Evolutionary conservation across 495 filamentous ascomycete genomes (phyloP), one percentile per base, ranked within the genome.

Genomic region (Usnea hakonensis): DNA sequence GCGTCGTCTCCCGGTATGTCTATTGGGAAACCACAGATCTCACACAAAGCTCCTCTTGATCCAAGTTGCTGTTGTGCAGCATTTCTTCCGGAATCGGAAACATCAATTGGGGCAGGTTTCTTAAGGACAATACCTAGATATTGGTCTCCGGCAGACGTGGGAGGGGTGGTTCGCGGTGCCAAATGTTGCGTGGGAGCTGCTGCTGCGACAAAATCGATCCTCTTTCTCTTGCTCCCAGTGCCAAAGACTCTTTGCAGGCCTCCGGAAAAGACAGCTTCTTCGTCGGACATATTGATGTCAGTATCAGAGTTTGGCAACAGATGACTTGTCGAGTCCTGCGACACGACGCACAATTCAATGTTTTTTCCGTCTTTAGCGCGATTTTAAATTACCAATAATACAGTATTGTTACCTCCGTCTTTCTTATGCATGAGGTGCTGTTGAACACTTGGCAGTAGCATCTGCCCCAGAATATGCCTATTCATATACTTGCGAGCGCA

Each of bases 211-310:
- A 97, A 96, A 9, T 82, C 77, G n/a, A 97, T 85, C 36, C 82
- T 79, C 74, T 88, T 89, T 16, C 86, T 83, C 62, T 88, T 84
- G 48, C 94, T 81, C 14, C 90, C 89, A 6, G 88, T 82, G 40
- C 89, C 88, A 70, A 94, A 96, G n/a, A 86, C 79, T 17, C 86
- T 85, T 67, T 87, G 85, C 66, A 87, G 80, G 66, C 88, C 81
- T 8, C 90, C 78, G 1, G 90, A 88, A 21, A 89, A 77, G 55
- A 83, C 81, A 62, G 89, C 85, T 43, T 82, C 80, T 30, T 84
- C 81, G 21, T 82, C 81, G 14, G 30, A 30, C 58, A 61, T 61
- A 9, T 13, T 23, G 28, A 58, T 23, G 13, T 33, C 28, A 35
- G 26, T 41, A 5, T 46, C 19, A 35, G 10, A 5, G 5, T 11